Conservation (phyloP, 306 rosid genomes). For the Vigna angularis region DNA sequence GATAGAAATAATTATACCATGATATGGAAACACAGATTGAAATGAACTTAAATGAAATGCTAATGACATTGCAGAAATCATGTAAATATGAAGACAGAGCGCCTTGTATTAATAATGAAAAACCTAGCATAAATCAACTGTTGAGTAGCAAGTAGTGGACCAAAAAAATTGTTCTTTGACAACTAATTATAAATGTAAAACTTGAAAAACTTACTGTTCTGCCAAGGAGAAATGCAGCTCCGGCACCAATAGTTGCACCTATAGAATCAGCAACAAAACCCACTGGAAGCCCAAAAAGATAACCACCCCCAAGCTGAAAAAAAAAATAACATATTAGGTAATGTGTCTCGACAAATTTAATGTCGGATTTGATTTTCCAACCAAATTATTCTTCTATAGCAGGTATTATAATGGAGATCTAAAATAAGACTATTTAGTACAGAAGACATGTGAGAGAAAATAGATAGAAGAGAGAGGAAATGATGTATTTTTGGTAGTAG, state of each 20-base stretch:
- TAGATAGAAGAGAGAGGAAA: background rate
- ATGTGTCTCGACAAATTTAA: slow-evolving; percentile 16
- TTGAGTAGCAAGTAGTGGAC: background rate
- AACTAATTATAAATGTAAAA: slow-evolving; percentile 22
- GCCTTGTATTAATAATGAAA: slow-evolving; percentile 24
- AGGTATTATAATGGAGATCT: slow-evolving; percentile 31
- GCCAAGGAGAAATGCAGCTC: slow-evolving; percentile 94
- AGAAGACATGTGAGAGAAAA: background rate
- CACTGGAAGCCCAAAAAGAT: slow-evolving; percentile 94
- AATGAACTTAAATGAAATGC: slow-evolving; percentile 30
- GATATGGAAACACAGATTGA: slow-evolving; percentile 23
- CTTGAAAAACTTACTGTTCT: slow-evolving; percentile 77
- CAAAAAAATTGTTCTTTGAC: background rate
- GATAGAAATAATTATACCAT: slow-evolving; percentile 18
- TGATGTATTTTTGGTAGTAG: background rate
- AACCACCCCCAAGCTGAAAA: slow-evolving; percentile 97
- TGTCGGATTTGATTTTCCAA: slow-evolving; percentile 10
- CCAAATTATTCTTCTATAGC: background rate
- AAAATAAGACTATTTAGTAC: background rate
- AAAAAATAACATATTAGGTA: slow-evolving; percentile 19
- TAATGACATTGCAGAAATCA: slow-evolving; percentile 18
- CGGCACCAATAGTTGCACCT: slow-evolving; percentile 91
- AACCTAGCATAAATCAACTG: slow-evolving; percentile 18
- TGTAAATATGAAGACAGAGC: background rate
- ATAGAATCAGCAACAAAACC: slow-evolving; percentile 94